Base-by-base conservation (phyloP, 2,329 filamentous ascomycete species). In the Elsinoe australis region DNA sequence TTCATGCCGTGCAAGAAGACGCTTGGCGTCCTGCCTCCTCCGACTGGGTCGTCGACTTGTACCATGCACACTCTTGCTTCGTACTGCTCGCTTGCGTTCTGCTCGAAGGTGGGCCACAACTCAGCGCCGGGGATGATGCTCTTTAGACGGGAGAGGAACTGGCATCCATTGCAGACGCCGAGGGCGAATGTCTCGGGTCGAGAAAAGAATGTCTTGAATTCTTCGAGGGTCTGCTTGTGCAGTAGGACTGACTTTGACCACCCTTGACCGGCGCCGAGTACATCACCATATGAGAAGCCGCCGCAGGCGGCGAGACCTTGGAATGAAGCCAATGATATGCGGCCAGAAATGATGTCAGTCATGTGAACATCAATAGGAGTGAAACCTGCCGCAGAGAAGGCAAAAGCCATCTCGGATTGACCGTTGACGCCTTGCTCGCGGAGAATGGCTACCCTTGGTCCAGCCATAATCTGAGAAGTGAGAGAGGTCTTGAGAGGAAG, bases 381-480 rank as follows among this genome's bases (percentile, higher is more conserved):
- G 70, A 96, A 96, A 29, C 90, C 90, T 34, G 92, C 90, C 28
- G 82, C 81, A 55, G 84, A 82, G 75, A 96, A 96, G 41, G 89
- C 88, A 61, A 94, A 96, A 1, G 92, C 92, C 87, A 98, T 94
- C 66, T 98, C 92, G n/a, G 87, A 82, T 59, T 95, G 80, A 33
- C 89, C 87, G 68, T 98, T 96, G 56, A 95, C 87, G 64, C 92
- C 92, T 65, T 95, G 88, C 66, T 96, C 92, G 61, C 92, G 79
- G 17, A 98, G 79, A 57, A 98, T 94, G 34, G 92, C 92, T 18
- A 98, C 89, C 24, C 82, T 80, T 1, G 85, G 85, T 59, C 78
- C 80, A 33, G 66, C 76, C 53, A 73, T 74, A 61, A 87, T 78
- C 50, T 73, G 62, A 51, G 76, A 67, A 31, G 78, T 75, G 50